Evolutionary conservation across 768 basidiomycete genomes (phyloP).

Genomic region (Leccinum rimulosum): DNA sequence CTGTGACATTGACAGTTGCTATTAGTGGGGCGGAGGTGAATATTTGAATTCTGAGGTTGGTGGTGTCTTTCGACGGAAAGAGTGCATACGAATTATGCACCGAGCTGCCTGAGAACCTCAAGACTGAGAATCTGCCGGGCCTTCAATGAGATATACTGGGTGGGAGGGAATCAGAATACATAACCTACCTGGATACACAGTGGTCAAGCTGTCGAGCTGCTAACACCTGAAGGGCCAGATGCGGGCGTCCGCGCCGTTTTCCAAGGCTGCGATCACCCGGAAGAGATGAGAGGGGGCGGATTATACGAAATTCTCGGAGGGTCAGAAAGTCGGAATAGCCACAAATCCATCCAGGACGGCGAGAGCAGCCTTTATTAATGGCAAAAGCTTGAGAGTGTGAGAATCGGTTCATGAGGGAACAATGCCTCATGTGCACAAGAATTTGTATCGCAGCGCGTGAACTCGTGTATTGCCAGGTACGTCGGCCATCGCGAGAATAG

Average conservation of each 20-base stretch:
- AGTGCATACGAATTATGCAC: not conserved
- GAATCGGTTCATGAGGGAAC: slow-evolving; percentile 10
- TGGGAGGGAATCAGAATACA: not conserved
- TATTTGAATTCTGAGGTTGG: not conserved
- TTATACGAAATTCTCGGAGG: not conserved
- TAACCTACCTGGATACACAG: slow-evolving; percentile 1
- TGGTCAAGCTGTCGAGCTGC: not conserved
- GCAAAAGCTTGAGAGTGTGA: not conserved
- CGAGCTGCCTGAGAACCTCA: not conserved
- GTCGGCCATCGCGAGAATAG: not conserved
- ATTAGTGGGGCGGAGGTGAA: not conserved
- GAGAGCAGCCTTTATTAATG: slow-evolving; percentile 8
- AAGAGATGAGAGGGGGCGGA: not conserved
- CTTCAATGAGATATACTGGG: not conserved
- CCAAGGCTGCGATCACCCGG: not conserved
- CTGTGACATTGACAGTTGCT: not conserved
- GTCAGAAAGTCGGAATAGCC: slow-evolving; percentile 1
- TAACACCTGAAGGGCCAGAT: not conserved
- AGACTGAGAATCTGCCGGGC: not conserved
- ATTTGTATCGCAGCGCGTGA: slow-evolving; percentile 11
- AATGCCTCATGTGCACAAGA: slow-evolving; percentile 7
- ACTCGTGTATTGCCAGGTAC: not conserved
- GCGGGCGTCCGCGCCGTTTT: not conserved
- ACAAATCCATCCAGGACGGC: not conserved
- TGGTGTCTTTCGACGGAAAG: not conserved